phyloP scores from a whole-genome alignment of 2,329 filamentous ascomycete genomes.

The Calonectria naviculata region DNA sequence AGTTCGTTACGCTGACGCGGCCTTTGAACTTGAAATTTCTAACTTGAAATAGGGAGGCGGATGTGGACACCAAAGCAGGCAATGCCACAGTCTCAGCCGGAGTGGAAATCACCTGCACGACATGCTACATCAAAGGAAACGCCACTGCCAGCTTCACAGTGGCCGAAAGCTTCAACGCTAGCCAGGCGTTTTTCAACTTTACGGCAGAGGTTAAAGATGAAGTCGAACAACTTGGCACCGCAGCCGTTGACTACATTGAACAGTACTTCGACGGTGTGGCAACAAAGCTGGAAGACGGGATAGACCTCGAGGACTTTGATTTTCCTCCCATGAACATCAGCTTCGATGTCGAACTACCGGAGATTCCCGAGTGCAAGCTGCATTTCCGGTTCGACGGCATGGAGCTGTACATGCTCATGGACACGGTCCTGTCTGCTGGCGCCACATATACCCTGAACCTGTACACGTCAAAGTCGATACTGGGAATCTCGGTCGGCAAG shows the following conservation, averaged over 20 bases:
- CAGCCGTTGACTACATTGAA: slow-evolving; percentile 15
- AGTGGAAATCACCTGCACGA: slow-evolving; percentile 32
- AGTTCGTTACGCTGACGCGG: not conserved
- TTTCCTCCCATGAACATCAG: slow-evolving; percentile 17
- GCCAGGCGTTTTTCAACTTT: slow-evolving; percentile 12
- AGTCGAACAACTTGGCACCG: slow-evolving; percentile 43
- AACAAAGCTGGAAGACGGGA: slow-evolving; percentile 7
- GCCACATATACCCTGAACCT: slow-evolving; percentile 24
- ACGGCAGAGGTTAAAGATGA: slow-evolving; percentile 1
- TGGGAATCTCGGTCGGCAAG: slow-evolving; percentile 39
- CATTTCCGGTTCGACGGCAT: slow-evolving; percentile 26
- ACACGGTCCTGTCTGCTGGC: slow-evolving; percentile 21
- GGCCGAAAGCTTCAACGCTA: slow-evolving; percentile 8
- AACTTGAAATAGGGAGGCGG: slow-evolving; percentile 1
- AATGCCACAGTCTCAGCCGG: slow-evolving; percentile 4
- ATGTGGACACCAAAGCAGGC: slow-evolving; percentile 5
- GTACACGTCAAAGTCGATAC: slow-evolving; percentile 18
- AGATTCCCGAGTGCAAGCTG: slow-evolving; percentile 23
- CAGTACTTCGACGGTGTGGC: slow-evolving; percentile 13
- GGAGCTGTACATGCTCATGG: slow-evolving; percentile 28
- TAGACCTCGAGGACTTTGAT: slow-evolving; percentile 24
- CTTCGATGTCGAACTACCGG: slow-evolving; percentile 22
- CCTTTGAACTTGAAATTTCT: not conserved
- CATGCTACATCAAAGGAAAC: slow-evolving; percentile 25
- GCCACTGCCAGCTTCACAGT: slow-evolving; percentile 19